phyloP scores from a whole-genome alignment of 352 stramenopile genomes.

The Globisporangium echinulatum region DNA sequence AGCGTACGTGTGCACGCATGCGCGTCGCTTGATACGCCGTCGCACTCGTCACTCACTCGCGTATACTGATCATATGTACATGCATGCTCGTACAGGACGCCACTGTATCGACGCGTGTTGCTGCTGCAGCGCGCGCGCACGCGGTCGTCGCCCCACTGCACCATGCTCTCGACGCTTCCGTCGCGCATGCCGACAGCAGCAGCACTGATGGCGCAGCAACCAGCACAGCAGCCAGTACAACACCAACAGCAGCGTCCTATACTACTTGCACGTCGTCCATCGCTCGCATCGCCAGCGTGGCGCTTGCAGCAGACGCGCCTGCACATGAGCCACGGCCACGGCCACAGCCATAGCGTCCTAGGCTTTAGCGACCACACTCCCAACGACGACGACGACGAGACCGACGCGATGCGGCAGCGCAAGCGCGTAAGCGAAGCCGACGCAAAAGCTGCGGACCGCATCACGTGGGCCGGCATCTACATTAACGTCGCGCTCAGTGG shows the following conservation, averaged over 20 bases:
- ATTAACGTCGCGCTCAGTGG: constrained; percentile 60
- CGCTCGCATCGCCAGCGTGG: too few relatives aligned
- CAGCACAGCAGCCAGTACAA: too few relatives aligned
- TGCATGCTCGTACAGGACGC: constrained; percentile 1
- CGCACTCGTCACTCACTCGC: neutral
- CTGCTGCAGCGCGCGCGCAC: constrained; percentile 4
- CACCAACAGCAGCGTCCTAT: too few relatives aligned
- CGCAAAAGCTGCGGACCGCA: constrained; percentile 39
- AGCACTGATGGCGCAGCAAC: too few relatives aligned
- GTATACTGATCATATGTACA: neutral
- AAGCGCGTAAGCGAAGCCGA: constrained; percentile 28
- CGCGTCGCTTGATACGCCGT: too few relatives aligned
- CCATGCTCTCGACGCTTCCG: neutral
- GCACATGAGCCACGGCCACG: constrained; percentile 15
- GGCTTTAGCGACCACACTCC: constrained; percentile 20
- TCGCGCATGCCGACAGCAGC: neutral
- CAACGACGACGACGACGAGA: constrained; percentile 22
- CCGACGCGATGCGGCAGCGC: constrained; percentile 9
- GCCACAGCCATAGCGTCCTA: constrained; percentile 29
- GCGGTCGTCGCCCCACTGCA: neutral
- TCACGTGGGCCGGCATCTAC: constrained; percentile 70
- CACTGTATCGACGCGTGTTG: constrained; percentile 3
- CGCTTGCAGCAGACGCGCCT: constrained; percentile 7
- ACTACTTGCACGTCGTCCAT: too few relatives aligned
- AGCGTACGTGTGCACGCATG: constrained; percentile 3